Conservation (phyloP, 1,139 yeast species). For the Suhomyces yuchorum region DNA sequence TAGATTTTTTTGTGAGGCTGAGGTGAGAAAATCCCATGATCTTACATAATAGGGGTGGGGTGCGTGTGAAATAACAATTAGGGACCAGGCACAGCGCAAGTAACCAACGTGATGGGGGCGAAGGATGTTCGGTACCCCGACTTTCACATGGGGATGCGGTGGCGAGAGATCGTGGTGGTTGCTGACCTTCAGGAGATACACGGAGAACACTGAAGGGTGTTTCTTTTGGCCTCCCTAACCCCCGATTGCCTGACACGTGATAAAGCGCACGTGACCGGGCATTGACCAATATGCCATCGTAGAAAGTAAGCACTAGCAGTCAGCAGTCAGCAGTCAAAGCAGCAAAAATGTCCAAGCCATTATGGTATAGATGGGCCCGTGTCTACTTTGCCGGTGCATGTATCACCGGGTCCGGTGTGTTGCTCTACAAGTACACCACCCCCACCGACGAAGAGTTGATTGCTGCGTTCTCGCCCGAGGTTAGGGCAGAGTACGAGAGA, state of each 20-base stretch:
- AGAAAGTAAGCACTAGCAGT: slow-evolving; percentile 2
- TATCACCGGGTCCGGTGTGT: slow-evolving; percentile 67
- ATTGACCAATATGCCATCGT: background rate
- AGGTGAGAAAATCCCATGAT: slow-evolving; percentile 2
- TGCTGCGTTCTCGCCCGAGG: slow-evolving; percentile 76
- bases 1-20: slow-evolving; percentile 10
- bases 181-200: too few relatives aligned
- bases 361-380: slow-evolving; percentile 61
- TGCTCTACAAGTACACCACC: slow-evolving; percentile 68
- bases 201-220: too few relatives aligned
- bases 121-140: too few relatives aligned
- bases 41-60: background rate
- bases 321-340: background rate
- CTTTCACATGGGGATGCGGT: too few relatives aligned
- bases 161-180: too few relatives aligned
- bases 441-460: slow-evolving; percentile 85
- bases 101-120: too few relatives aligned
- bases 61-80: background rate
- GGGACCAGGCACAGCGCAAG: background rate
- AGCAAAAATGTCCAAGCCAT: slow-evolving; percentile 34
- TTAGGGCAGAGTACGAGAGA: slow-evolving; percentile 72
- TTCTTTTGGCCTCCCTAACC: too few relatives aligned
- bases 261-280: too few relatives aligned
- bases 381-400: slow-evolving; percentile 58
- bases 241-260: too few relatives aligned